Evolutionary conservation across 768 basidiomycete species (phyloP).

Genomic region (Steccherinum ochraceum): DNA sequence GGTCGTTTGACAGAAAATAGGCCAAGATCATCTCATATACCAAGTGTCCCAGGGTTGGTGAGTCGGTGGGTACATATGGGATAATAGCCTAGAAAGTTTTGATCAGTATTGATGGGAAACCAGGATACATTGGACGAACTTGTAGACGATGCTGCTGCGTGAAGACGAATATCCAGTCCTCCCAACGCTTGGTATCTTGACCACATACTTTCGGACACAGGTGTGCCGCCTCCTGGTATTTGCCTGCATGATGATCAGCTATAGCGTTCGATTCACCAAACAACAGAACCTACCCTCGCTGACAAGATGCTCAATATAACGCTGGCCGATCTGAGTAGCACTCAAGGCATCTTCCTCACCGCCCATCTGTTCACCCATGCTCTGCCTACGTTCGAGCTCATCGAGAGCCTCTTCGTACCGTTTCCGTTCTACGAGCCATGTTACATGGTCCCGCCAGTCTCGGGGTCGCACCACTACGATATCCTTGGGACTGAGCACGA

Average conservation of each 20-base stretch:
- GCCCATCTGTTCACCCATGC: slow-evolving; percentile 23
- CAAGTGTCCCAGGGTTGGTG: slow-evolving; percentile 72
- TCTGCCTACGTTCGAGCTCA: slow-evolving; percentile 65
- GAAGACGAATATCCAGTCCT: slow-evolving; percentile 91
- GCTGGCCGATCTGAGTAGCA: slow-evolving; percentile 70
- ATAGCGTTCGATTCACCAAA: background rate
- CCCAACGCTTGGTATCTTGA: slow-evolving; percentile 80
- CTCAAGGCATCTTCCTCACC: slow-evolving; percentile 36
- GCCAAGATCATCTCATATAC: slow-evolving; percentile 96
- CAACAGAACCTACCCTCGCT: slow-evolving; percentile 50
- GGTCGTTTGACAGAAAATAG: slow-evolving; percentile 76
- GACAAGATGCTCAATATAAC: slow-evolving; percentile 83
- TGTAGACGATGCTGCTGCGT: slow-evolving; percentile 75
- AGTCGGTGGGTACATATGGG: slow-evolving; percentile 79
- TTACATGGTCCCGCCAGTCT: slow-evolving; percentile 84
- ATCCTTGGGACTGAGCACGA: slow-evolving; percentile 84
- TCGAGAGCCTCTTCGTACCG: slow-evolving; percentile 87
- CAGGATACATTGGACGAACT: slow-evolving; percentile 36
- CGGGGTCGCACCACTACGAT: slow-evolving; percentile 82
- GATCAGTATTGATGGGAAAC: background rate
- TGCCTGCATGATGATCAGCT: slow-evolving; percentile 28
- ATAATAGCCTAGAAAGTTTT: slow-evolving; percentile 63
- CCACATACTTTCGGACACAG: slow-evolving; percentile 84
- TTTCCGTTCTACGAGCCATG: slow-evolving; percentile 84
- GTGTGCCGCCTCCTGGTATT: slow-evolving; percentile 74